Evolutionary conservation across 108 stramenopile species (phyloP).

Genomic region (Seminavis robusta): DNA sequence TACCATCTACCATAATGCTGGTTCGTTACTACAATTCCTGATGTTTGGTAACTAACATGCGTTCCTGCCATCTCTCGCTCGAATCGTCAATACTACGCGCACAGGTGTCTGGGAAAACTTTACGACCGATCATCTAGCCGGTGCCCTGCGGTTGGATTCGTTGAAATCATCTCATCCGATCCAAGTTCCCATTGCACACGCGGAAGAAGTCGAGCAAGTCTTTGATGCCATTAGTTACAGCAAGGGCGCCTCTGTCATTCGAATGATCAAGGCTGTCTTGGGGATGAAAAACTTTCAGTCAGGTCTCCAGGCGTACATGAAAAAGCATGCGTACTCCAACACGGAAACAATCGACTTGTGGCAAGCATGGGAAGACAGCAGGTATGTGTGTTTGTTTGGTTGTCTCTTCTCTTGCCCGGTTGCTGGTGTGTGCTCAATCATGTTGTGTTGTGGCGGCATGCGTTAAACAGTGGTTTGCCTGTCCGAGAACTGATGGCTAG

Average conservation of each 20-base stretch:
- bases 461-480: conserved; percentile 86
- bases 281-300: conserved; percentile 81
- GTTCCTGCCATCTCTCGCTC: no score
- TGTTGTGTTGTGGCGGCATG: no score
- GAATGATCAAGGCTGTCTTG: conserved; percentile 90
- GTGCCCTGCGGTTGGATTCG: conserved; percentile 87
- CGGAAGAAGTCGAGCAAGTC: conserved; percentile 96
- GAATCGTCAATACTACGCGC: no score
- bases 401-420: no score
- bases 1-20: not conserved
- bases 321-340: conserved; percentile 84
- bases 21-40: not conserved
- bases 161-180: conserved; percentile 88
- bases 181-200: conserved; percentile 88
- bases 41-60: no score
- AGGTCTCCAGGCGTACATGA: conserved; percentile 81
- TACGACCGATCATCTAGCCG: conserved; percentile 69
- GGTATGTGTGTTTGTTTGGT: no score
- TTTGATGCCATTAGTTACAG: conserved; percentile 95
- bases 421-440: no score
- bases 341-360: conserved; percentile 92
- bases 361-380: conserved; percentile 90
- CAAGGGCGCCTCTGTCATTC: conserved; percentile 85
- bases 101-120: conserved; percentile 98
- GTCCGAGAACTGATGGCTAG: conserved; percentile 85